Evolutionary conservation across 2,329 filamentous ascomycete genomes (phyloP), one percentile per base, ranked within the genome.

Genomic region (Corinectria fuckeliana): DNA sequence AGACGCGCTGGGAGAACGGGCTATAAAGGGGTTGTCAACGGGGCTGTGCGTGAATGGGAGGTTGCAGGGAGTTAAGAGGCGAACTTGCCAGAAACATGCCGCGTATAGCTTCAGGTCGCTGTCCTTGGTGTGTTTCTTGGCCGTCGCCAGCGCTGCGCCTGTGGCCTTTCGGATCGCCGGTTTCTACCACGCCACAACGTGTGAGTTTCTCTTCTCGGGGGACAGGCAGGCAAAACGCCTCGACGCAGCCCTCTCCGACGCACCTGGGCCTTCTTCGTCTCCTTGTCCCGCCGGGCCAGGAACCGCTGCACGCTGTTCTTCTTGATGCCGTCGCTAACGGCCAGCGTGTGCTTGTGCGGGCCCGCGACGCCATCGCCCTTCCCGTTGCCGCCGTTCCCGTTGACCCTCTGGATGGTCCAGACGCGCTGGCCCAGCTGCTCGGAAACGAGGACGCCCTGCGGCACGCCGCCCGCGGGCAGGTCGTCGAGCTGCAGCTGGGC

Each of bases 1-100:
- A 96, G 23, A 95, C 90, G 16, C 92, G 87, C 72, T 96, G 92
- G 1, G 92, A 92, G 72, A 94, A 95, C 23, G 92, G 92, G 71
- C 90, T 91, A 42, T 13, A 7, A 3, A 23, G 5, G 9, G 4
- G 34, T 50, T 53, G 51, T 60, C 28, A 53, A 30, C 52, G 53
- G n/a, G n/a, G 66, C 20, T 20, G 16, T 5, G 5, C 14, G 6
- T 38, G 34, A 23, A 14, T 8, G 16, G 11, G 6, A 4, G 8
- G 11, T 8, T 5, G 10, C 3, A 1, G 16, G 8, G n/a, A 23
- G 21, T 11, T 5, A 6, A 8, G 7, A 13, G 25, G 7, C 20
- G 7, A 26, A 49, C 50, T 21, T 78, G 92, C 91, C 92, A 96
- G 74, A 93, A 95, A 73, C 91, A 93, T 68, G 89, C 90, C 25